A percentile compares a stretch with the other conserved stretches of the same genome.
Conservation (phyloP, 2,329 filamentous ascomycete genomes). For the Hymenoscyphus linearis region DNA sequence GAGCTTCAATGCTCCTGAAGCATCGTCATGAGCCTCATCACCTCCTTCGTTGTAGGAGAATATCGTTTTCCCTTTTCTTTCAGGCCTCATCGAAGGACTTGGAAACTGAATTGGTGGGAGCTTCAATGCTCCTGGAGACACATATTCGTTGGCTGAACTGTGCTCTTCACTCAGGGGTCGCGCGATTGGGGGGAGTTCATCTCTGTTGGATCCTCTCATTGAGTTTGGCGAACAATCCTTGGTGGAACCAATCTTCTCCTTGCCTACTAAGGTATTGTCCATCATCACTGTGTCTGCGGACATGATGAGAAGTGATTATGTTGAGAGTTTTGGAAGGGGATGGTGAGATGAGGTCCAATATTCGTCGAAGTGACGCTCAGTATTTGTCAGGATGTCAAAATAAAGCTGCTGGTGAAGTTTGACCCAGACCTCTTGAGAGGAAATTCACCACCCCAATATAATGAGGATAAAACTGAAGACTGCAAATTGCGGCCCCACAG, state of each 20-base stretch:
- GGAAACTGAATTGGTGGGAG: too few species aligned
- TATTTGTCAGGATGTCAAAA: neutral
- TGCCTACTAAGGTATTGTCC: neutral
- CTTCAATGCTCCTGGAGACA: neutral
- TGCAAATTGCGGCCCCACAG: neutral
- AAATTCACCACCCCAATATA: neutral
- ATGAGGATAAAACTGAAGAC: neutral
- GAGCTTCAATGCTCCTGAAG: too few species aligned
- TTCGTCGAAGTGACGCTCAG: too few species aligned
- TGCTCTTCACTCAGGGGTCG: neutral
- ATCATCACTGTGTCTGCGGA: neutral
- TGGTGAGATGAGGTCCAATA: neutral
- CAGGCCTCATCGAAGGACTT: neutral
- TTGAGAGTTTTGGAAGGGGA: neutral
- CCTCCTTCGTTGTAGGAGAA: neutral
- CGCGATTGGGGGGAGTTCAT: neutral
- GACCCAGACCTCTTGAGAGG: neutral
- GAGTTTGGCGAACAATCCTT: neutral
- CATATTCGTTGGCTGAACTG: neutral
- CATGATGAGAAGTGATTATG: neutral
- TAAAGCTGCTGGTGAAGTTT: neutral
- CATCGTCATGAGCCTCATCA: conserved; percentile 1
- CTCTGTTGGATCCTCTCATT: neutral
- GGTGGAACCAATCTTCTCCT: neutral
- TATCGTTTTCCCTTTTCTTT: neutral